Evolutionary conservation across 1,139 yeast genomes (phyloP).

Genomic region (Saccharomycopsis crataegensis): DNA sequence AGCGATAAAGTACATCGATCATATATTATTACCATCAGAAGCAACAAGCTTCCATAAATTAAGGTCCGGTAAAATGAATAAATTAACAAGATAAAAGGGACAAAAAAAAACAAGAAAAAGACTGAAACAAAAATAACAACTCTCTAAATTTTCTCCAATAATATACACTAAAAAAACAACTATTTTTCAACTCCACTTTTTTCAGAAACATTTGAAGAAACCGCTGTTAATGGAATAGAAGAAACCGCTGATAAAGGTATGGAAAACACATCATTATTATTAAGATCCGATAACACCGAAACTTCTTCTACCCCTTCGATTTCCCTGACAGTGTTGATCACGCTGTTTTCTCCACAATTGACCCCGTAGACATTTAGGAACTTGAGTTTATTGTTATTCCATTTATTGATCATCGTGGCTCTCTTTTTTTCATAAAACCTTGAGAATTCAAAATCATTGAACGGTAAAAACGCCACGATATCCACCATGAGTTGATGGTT

Average conservation of each 20-base stretch:
- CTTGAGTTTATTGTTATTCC: constrained; percentile 41
- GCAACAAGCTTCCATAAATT: too few relatives aligned
- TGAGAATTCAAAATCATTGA: constrained; percentile 60
- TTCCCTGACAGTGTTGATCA: constrained; percentile 47
- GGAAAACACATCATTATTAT: neutral
- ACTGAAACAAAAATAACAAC: too few relatives aligned
- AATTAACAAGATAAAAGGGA: too few relatives aligned
- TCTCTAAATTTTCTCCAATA: too few relatives aligned
- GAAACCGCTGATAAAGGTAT: neutral
- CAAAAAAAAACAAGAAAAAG: too few relatives aligned
- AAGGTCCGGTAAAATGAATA: too few relatives aligned
- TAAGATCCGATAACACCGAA: neutral
- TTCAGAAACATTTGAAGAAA: too few relatives aligned
- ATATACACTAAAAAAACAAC: too few relatives aligned
- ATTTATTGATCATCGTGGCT: constrained; percentile 50
- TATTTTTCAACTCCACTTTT: too few relatives aligned
- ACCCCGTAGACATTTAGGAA: constrained; percentile 39
- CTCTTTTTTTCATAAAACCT: constrained; percentile 73
- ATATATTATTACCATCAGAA: too few relatives aligned
- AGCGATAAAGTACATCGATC: too few relatives aligned
- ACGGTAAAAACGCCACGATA: constrained; percentile 70
- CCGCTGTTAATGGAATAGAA: neutral
- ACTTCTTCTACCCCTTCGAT: constrained; percentile 29
- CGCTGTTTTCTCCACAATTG: constrained; percentile 59
- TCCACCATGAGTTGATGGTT: constrained; percentile 78